Evolutionary conservation across 345 rosid genomes (phyloP).

Genomic region (Eucalyptus pauciflora): DNA sequence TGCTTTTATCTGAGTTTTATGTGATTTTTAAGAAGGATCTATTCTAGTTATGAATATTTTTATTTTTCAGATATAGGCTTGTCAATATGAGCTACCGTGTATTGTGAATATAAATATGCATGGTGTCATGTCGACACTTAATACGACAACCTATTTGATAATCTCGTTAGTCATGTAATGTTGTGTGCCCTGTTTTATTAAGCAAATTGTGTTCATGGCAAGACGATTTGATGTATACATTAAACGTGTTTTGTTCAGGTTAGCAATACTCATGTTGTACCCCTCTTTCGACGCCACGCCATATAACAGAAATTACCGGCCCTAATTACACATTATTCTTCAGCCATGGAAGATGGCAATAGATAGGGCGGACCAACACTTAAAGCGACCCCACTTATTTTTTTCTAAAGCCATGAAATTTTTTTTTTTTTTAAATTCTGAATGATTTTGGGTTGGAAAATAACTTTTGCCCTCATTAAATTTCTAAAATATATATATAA

Average conservation of each 20-base stretch:
- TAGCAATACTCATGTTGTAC: not conserved
- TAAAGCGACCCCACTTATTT: not conserved
- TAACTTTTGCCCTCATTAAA: not conserved
- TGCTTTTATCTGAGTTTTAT: not conserved
- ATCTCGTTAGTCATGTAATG: fast-evolving
- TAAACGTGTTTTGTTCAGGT: not conserved
- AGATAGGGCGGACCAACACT: not conserved
- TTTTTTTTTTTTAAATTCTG: too few relatives aligned
- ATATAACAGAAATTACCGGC: not conserved
- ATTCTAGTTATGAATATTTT: not conserved
- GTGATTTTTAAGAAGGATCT: not conserved
- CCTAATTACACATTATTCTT: not conserved
- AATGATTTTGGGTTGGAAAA: not conserved
- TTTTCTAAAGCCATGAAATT: not conserved
- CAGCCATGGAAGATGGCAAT: not conserved
- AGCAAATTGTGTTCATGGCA: fast-evolving
- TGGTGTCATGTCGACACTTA: not conserved
- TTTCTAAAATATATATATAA: too few relatives aligned
- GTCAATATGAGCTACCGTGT: not conserved
- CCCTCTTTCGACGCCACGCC: not conserved
- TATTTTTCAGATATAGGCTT: fast-evolving
- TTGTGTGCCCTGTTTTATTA: too few relatives aligned
- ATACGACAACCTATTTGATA: too few relatives aligned
- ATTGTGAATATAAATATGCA: not conserved
- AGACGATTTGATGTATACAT: not conserved